phyloP scores from a whole-genome alignment of 2,329 filamentous ascomycete species.

The Capronia epimyces region DNA sequence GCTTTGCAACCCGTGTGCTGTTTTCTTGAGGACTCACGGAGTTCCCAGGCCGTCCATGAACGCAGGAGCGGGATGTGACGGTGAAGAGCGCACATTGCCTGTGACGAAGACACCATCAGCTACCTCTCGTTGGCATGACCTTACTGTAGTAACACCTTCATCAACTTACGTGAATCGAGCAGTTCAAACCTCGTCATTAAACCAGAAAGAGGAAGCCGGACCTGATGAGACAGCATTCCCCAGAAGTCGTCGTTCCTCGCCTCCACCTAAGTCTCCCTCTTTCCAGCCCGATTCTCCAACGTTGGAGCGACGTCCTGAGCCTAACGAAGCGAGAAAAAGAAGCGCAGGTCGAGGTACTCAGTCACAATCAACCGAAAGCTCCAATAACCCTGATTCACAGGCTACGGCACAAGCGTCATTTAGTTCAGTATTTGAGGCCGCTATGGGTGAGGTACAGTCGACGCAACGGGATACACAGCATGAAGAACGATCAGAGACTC shows the following conservation, averaged over 20 bases:
- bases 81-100: background rate
- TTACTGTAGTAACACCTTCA: background rate
- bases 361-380: slow-evolving; percentile 21
- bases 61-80: background rate
- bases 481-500: background rate
- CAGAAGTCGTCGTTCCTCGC: background rate
- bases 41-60: slow-evolving; percentile 12
- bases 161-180: background rate
- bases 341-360: slow-evolving; percentile 13
- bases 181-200: background rate
- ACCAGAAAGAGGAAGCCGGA: background rate
- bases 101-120: background rate
- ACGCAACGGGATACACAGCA: background rate
- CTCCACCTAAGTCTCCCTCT: slow-evolving; percentile 22
- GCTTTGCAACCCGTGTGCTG: slow-evolving; percentile 13
- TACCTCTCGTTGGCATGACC: background rate
- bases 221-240: background rate
- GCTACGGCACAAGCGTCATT: background rate
- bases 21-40: slow-evolving; percentile 10
- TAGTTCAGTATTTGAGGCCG: background rate
- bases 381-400: slow-evolving; percentile 2
- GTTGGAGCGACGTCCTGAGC: slow-evolving; percentile 12
- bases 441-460: slow-evolving; percentile 7
- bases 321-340: slow-evolving; percentile 23
- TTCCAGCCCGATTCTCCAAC: slow-evolving; percentile 25